phyloP scores from a whole-genome alignment of 2,329 filamentous ascomycete genomes.

The Aspergillus caelatus region DNA sequence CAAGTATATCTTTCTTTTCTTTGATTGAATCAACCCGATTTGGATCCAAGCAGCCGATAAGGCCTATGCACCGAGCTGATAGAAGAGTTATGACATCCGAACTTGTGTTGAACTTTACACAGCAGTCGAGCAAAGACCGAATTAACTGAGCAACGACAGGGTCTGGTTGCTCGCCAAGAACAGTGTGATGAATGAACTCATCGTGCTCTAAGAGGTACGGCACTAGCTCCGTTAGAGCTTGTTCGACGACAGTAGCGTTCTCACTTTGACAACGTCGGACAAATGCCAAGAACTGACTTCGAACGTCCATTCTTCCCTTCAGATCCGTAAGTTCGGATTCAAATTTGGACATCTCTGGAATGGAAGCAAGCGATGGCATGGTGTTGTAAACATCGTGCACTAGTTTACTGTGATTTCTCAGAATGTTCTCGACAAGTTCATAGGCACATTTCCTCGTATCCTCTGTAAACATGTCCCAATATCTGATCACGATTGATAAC shows the following conservation, averaged over 20 bases:
- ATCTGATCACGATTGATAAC: conserved; percentile 80
- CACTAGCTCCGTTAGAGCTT: conserved; percentile 76
- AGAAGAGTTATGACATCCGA: conserved; percentile 70
- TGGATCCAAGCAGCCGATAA: conserved; percentile 88
- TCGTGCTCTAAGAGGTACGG: conserved; percentile 74
- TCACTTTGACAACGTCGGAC: conserved; percentile 76
- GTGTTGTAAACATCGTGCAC: conserved; percentile 70
- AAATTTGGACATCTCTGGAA: conserved; percentile 69
- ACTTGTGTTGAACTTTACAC: conserved; percentile 73
- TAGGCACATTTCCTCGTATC: conserved; percentile 63
- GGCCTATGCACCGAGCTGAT: conserved; percentile 79
- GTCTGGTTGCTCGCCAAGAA: conserved; percentile 82
- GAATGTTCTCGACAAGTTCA: conserved; percentile 65
- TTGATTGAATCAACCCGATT: conserved; percentile 81
- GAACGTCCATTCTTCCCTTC: conserved; percentile 66
- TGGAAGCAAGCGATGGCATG: conserved; percentile 74
- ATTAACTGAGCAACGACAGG: conserved; percentile 70
- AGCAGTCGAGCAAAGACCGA: conserved; percentile 81
- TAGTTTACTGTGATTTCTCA: conserved; percentile 63
- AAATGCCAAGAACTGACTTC: conserved; percentile 71
- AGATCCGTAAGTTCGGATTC: conserved; percentile 67
- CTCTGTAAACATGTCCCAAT: conserved; percentile 72
- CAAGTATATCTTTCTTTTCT: conserved; percentile 79
- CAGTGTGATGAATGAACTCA: conserved; percentile 74
- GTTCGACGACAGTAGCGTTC: conserved; percentile 80